These are phyloP conservation scores for Trichoderma semiorbis DNA, from an alignment of 2,329 filamentous ascomycete genomes.

Conservation along the genomic window DNA sequence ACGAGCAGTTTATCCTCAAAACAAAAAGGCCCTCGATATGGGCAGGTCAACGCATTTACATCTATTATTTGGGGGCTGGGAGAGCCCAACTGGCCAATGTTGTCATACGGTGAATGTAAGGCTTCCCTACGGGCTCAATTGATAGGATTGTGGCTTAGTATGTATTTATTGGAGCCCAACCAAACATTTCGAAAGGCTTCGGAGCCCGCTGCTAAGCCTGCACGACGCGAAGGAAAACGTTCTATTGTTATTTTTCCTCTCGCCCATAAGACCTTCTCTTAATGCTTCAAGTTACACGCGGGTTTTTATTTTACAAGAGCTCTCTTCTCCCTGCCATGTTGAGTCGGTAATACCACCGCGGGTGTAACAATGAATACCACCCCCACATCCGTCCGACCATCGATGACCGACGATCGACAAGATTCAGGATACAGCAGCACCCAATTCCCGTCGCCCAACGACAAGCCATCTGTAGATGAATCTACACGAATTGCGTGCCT, in stretches of 20 bases:
- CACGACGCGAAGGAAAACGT: background rate
- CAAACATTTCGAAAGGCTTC: background rate
- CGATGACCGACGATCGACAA: background rate
- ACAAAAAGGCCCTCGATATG: background rate
- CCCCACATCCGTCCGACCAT: background rate
- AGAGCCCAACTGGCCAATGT: background rate
- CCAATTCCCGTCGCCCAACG: background rate
- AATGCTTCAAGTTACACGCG: background rate
- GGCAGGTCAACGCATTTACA: background rate
- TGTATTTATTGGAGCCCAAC: background rate
- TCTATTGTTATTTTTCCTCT: background rate
- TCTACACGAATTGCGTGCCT: background rate
- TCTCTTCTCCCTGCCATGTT: background rate
- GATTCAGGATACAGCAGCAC: background rate
- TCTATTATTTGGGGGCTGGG: background rate
- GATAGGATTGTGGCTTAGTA: background rate
- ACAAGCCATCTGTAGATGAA: background rate
- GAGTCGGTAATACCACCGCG: background rate
- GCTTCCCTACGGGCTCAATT: background rate
- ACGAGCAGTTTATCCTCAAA: background rate
- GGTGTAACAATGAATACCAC: background rate
- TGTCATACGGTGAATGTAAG: background rate
- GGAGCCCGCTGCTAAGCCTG: too few relatives aligned
- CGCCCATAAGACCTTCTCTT: accelerated
- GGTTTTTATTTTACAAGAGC: background rate